A percentile compares a stretch with the other conserved stretches of the same genome.
Evolutionary conservation across 1,284 basidiomycete species (phyloP).

Genomic region (Pseudozyma hubeiensis): DNA sequence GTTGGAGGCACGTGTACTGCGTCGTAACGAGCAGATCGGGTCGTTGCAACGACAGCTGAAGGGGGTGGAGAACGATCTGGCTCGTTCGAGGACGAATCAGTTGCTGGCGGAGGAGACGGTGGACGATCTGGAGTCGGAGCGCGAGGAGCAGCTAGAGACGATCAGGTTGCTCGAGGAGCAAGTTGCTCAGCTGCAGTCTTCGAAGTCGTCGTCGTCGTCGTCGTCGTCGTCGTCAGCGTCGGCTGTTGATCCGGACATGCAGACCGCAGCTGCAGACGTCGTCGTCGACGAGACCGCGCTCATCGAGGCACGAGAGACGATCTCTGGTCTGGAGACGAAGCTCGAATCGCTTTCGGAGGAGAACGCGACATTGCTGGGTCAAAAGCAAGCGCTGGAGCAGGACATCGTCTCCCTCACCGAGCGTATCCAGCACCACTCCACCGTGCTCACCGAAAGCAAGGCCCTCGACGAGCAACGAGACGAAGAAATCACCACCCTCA

Average conservation of each 20-base stretch:
- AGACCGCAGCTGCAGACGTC: not conserved
- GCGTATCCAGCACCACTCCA: not conserved
- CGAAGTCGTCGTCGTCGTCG: not conserved
- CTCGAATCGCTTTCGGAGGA: not conserved
- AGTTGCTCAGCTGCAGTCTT: not conserved
- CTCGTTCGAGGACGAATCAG: conserved; percentile 34
- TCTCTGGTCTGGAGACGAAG: not conserved
- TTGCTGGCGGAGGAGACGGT: conserved; percentile 33
- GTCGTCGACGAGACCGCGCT: not conserved
- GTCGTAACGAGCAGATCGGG: conserved; percentile 52
- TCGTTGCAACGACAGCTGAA: conserved; percentile 33
- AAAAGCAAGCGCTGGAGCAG: not conserved
- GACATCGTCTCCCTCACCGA: not conserved
- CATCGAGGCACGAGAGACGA: not conserved
- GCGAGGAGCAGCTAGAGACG: not conserved
- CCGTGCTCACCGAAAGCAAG: not conserved
- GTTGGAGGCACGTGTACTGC: conserved; percentile 31
- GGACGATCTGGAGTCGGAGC: conserved; percentile 25
- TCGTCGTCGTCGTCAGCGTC: not conserved
- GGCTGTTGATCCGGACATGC: not conserved
- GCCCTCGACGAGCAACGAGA: not conserved
- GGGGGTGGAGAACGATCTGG: conserved; percentile 22
- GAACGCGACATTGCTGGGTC: not conserved
- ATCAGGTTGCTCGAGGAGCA: conserved; percentile 6
- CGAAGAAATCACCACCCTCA: conserved; percentile 7